Evolutionary conservation across 139 green algal genomes (phyloP), one percentile per base, ranked within the genome.

Genomic region (Edaphochlamys debaryana): DNA sequence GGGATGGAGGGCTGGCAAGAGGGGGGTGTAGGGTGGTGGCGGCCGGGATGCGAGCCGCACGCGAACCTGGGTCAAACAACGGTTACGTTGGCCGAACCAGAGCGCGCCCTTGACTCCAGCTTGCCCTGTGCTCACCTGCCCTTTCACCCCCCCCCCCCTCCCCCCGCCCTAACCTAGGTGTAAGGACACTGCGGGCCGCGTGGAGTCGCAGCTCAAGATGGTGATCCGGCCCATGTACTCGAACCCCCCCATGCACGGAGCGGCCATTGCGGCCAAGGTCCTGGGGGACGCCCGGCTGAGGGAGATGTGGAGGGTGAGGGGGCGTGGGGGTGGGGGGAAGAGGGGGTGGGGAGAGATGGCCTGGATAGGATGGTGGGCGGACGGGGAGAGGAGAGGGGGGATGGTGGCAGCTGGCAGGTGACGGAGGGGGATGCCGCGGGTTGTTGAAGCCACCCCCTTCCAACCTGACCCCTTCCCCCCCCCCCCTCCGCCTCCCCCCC

Each of bases 201-300:
- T 95, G 11, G 92, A 95, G 87, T 90, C 83, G 29, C 94, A 96
- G 88, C 80, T 95, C 58, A 92, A 94, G 85, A 41, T 82, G 37
- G 90, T 94, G 27, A 85, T 89, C 45, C 86, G 93, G 17, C 86
- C 92, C 22, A 96, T 95, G 90, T 98, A 95, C 89, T 93, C 84
- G 62, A 96, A 96, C 87, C 94, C 94, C 0, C 94, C 94, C 32
- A 79, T 92, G 40, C 92, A 96, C 77, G 94, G 94, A 25, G 94
- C 94, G 0, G 85, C 92, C 45, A 85, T 96, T 37, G 94, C 85
- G 4, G 79, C 82, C 0, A 52, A 56, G 11, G 84, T 92, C 22
- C 76, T 92, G 78, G 78, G 67, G 0, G 73, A 87, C 82, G 71
- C 82, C 5, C 37, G 27, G 8, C 82, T 92, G 37, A 79, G 52